Conservation (phyloP, 2,329 filamentous ascomycete species). For the Clonostachys rosea region DNA sequence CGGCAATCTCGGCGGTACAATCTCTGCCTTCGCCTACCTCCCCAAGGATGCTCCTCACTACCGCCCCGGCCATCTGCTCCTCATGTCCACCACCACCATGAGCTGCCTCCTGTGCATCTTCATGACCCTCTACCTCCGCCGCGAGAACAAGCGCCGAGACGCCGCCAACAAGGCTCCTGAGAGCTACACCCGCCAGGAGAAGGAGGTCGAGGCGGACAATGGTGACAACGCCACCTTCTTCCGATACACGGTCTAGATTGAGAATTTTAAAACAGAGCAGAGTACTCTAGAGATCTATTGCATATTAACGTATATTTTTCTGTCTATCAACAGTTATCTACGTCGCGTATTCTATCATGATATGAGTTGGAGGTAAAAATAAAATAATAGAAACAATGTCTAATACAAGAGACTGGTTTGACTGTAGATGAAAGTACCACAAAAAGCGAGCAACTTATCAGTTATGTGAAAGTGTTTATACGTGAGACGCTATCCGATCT, state of each 20-base stretch:
- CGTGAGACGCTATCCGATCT: no score
- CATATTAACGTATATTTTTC: no score
- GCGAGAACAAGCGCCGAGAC: slow-evolving; percentile 52
- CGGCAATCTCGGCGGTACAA: slow-evolving; percentile 28
- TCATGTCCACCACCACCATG: slow-evolving; percentile 50
- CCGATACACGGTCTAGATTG: slow-evolving; percentile 40
- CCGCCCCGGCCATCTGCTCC: slow-evolving; percentile 53
- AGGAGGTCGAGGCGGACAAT: slow-evolving; percentile 42
- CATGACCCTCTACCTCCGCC: slow-evolving; percentile 53
- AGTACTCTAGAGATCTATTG: no score
- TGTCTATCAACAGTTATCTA: no score
- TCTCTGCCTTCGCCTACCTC: slow-evolving; percentile 25
- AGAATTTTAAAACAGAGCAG: no score
- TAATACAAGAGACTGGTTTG: no score
- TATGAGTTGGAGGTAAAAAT: no score
- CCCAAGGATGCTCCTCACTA: slow-evolving; percentile 45
- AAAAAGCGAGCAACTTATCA: no score
- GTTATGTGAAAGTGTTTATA: no score
- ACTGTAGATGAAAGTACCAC: no score
- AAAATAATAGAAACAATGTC: no score
- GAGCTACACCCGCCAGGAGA: slow-evolving; percentile 50
- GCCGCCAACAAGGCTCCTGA: slow-evolving; percentile 35
- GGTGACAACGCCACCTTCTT: slow-evolving; percentile 55
- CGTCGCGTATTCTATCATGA: no score
- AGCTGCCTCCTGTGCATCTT: slow-evolving; percentile 41